Conservation (phyloP, 2,329 filamentous ascomycete species). For the Aspergillus jensenii region DNA sequence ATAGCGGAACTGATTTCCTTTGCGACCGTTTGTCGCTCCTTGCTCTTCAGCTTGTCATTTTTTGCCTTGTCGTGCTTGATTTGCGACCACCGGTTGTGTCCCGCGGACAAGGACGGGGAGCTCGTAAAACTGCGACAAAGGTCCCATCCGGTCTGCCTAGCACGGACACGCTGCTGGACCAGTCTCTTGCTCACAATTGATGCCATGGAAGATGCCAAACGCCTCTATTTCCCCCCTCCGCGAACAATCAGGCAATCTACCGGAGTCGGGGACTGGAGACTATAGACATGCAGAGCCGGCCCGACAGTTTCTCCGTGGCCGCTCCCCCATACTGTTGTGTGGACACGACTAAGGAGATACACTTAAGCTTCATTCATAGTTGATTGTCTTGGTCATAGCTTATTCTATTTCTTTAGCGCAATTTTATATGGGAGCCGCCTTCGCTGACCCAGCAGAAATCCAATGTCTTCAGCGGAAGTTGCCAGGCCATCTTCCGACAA, state of each 20-base stretch:
- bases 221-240: too few relatives aligned
- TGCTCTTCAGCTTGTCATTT: constrained; percentile 73
- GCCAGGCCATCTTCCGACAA: constrained; percentile 33
- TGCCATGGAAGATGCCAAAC: constrained; percentile 20
- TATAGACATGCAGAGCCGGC: constrained; percentile 21
- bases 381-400: constrained; percentile 1
- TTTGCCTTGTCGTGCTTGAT: constrained; percentile 94
- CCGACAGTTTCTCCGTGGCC: constrained; percentile 30
- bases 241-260: too few relatives aligned
- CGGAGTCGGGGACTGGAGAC: background rate
- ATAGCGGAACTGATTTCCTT: constrained; percentile 74
- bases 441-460: constrained; percentile 12
- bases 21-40: constrained; percentile 65
- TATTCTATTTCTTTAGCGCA: background rate
- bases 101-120: constrained; percentile 54
- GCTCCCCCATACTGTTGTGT: constrained; percentile 20
- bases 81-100: constrained; percentile 93
- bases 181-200: constrained; percentile 24
- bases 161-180: constrained; percentile 13
- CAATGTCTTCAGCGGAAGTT: constrained; percentile 42
- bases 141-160: constrained; percentile 17
- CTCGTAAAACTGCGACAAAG: constrained; percentile 50
- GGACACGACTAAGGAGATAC: constrained; percentile 17
- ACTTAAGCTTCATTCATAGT: constrained; percentile 1
- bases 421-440: constrained; percentile 15